Percentiles rank a stretch among this genome's conserved stretches.
Conservation (phyloP, 257 asterid genomes). For the Salvia miltiorrhiza region DNA sequence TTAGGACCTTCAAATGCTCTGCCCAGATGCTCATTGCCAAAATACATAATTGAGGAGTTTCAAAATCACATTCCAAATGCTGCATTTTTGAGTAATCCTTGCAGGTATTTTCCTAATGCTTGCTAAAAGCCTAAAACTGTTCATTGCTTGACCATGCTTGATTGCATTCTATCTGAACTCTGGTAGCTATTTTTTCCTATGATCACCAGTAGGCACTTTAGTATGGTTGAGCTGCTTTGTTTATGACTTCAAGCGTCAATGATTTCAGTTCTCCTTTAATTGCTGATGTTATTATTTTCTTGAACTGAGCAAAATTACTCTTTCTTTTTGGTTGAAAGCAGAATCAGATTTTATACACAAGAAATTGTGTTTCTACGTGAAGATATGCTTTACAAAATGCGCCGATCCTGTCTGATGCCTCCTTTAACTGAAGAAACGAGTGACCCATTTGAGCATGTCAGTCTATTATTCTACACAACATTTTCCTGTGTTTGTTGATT, state of each 20-base stretch:
- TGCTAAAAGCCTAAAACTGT: neutral
- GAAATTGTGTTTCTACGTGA: constrained; percentile 94
- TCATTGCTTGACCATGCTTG: neutral
- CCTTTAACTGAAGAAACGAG: constrained; percentile 87
- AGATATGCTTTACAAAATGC: constrained; percentile 93
- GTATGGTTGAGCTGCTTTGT: neutral
- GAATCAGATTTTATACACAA: constrained; percentile 86
- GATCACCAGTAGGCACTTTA: constrained; percentile 15
- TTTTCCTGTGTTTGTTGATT: constrained; percentile 2
- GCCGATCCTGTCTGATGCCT: constrained; percentile 85
- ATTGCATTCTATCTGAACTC: constrained; percentile 10
- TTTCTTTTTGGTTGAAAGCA: constrained; percentile 30
- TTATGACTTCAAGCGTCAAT: neutral
- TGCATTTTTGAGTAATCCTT: constrained; percentile 79
- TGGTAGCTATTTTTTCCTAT: neutral
- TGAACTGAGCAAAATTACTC: constrained; percentile 12
- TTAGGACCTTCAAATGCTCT: constrained; percentile 89
- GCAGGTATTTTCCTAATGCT: constrained; percentile 56
- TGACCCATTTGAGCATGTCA: constrained; percentile 93
- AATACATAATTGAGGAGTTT: constrained; percentile 81
- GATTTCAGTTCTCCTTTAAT: neutral
- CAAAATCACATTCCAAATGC: constrained; percentile 68
- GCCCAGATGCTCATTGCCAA: constrained; percentile 81
- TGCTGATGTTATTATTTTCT: neutral
- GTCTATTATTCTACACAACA: constrained; percentile 26